Conservation (phyloP, 2,329 filamentous ascomycete species). For the Gaeumannomyces tritici region DNA sequence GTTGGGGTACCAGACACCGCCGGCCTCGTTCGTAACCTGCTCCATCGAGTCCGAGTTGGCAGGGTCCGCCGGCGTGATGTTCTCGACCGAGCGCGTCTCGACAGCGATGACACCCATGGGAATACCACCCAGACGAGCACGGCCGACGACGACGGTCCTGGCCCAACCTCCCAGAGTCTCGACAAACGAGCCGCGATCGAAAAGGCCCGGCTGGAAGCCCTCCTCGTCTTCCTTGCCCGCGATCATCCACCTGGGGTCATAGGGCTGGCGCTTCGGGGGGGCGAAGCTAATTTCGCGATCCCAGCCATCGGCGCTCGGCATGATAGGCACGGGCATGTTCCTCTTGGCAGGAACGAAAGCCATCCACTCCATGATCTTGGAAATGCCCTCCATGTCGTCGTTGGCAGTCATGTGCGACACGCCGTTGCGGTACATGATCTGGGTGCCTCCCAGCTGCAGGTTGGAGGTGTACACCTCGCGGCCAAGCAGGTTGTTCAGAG, state of each 20-base stretch:
- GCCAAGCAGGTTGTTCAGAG: slow-evolving; percentile 95
- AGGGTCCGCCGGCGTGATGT: slow-evolving; percentile 90
- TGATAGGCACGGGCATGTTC: slow-evolving; percentile 85
- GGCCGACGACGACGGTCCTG: slow-evolving; percentile 90
- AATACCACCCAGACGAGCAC: slow-evolving; percentile 91
- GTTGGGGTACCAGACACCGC: slow-evolving; percentile 99
- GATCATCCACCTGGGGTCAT: slow-evolving; percentile 93
- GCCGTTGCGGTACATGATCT: slow-evolving; percentile 99
- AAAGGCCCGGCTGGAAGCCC: slow-evolving; percentile 82
- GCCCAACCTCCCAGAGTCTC: slow-evolving; percentile 97
- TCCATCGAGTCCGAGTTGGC: slow-evolving; percentile 98
- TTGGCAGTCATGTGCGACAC: slow-evolving; percentile 98
- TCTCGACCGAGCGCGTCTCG: slow-evolving; percentile 92
- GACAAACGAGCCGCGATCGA: slow-evolving; percentile 94
- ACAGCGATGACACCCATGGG: slow-evolving; percentile 97
- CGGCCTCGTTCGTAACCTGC: slow-evolving; percentile 87
- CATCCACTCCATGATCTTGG: slow-evolving; percentile 97
- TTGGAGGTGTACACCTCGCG: slow-evolving; percentile 99
- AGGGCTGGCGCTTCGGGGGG: slow-evolving; percentile 70
- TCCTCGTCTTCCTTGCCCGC: slow-evolving; percentile 76
- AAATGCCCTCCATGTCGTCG: slow-evolving; percentile 95
- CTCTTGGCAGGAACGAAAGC: slow-evolving; percentile 96
- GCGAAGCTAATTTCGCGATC: slow-evolving; percentile 86
- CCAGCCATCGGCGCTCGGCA: slow-evolving; percentile 77
- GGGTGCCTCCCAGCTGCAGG: slow-evolving; percentile 97